Percentiles rank a stretch among this genome's conserved stretches.
These are phyloP conservation scores for Talaromyces thailandensis DNA, from an alignment of 495 filamentous ascomycete species.

Conservation along the genomic window DNA sequence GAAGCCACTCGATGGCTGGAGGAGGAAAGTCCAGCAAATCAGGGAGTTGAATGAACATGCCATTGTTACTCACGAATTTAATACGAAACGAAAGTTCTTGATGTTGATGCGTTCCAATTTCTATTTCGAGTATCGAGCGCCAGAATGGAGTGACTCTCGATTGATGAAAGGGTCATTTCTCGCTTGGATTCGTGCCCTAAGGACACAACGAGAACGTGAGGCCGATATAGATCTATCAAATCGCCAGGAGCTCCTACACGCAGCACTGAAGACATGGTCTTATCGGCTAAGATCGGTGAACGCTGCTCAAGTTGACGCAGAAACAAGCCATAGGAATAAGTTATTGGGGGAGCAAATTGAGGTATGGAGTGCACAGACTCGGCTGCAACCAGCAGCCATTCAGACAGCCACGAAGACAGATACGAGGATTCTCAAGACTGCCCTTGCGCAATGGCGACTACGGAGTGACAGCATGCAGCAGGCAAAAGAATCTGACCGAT, in stretches of 20 bases:
- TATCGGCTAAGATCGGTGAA: slow-evolving; percentile 20
- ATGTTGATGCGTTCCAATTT: slow-evolving; percentile 28
- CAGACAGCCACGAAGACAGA: slow-evolving; percentile 38
- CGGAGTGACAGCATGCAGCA: slow-evolving; percentile 39
- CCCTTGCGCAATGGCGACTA: slow-evolving; percentile 43
- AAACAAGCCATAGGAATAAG: slow-evolving; percentile 19
- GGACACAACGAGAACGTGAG: slow-evolving; percentile 32
- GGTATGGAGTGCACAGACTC: slow-evolving; percentile 12
- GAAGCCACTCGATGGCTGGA: slow-evolving; percentile 51
- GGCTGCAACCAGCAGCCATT: slow-evolving; percentile 37
- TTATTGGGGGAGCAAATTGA: slow-evolving; percentile 33
- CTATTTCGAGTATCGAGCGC: slow-evolving; percentile 46
- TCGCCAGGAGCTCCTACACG: slow-evolving; percentile 16
- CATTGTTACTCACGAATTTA: slow-evolving; percentile 30
- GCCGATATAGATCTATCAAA: slow-evolving; percentile 29
- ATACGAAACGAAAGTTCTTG: slow-evolving; percentile 15
- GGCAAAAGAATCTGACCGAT: slow-evolving; percentile 44
- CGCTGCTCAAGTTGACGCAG: slow-evolving; percentile 22
- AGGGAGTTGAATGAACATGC: slow-evolving; percentile 30
- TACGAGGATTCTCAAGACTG: slow-evolving; percentile 36
- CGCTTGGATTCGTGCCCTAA: slow-evolving; percentile 35
- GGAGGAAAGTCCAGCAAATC: slow-evolving; percentile 27
- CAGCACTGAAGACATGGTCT: slow-evolving; percentile 24
- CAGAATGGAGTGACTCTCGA: slow-evolving; percentile 38
- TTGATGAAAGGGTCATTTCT: slow-evolving; percentile 38